phyloP scores from a whole-genome alignment of 805 yeast species.

The Wickerhamomyces tratensis region DNA sequence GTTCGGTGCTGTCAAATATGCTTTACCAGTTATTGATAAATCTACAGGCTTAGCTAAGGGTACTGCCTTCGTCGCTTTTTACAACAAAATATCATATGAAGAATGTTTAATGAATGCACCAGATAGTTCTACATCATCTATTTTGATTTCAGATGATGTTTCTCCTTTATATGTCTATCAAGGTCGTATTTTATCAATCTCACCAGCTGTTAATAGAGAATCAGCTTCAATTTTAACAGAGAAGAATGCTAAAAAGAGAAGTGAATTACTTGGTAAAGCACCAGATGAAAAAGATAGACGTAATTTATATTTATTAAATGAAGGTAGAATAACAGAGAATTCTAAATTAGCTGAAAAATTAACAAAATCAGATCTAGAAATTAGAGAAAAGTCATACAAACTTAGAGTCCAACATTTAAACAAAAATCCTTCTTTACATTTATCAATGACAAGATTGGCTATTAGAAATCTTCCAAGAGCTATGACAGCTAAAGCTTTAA shows the following conservation, averaged over 20 bases:
- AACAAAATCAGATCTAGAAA: constrained; percentile 65
- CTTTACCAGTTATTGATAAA: constrained; percentile 85
- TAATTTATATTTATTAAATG: constrained; percentile 78
- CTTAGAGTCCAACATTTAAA: constrained; percentile 83
- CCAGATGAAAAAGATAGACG: constrained; percentile 77
- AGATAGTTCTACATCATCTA: constrained; percentile 46
- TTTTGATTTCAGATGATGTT: constrained; percentile 87
- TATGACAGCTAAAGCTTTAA: constrained; percentile 79
- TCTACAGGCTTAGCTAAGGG: constrained; percentile 85
- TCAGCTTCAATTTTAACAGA: constrained; percentile 71
- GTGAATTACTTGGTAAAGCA: constrained; percentile 69
- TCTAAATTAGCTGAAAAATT: constrained; percentile 70
- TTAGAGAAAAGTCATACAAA: constrained; percentile 81
- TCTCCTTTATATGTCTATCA: constrained; percentile 83
- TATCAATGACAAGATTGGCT: constrained; percentile 92
- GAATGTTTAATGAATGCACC: constrained; percentile 78
- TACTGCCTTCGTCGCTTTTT: constrained; percentile 90
- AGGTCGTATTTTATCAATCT: constrained; percentile 79
- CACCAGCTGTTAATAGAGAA: constrained; percentile 80
- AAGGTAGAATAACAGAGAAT: constrained; percentile 79
- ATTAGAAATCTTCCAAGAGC: constrained; percentile 90
- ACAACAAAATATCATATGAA: constrained; percentile 46
- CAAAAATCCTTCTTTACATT: constrained; percentile 83
- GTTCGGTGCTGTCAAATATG: constrained; percentile 87
- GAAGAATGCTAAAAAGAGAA: constrained; percentile 62